phyloP scores from a whole-genome alignment of 2,329 filamentous ascomycete species.

The Teratosphaeria nubilosa region DNA sequence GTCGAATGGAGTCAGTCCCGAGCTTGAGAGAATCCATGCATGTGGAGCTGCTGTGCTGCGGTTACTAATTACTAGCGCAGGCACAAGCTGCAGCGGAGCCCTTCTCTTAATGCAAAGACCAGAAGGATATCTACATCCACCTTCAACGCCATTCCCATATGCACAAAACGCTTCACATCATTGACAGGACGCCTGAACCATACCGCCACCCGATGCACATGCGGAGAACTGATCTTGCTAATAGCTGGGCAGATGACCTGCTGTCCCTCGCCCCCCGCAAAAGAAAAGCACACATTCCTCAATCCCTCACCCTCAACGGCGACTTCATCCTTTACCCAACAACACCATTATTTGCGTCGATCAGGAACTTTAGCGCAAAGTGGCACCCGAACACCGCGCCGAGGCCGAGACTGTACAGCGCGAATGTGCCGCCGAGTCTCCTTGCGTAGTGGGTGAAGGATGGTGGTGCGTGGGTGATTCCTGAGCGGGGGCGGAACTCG shows the following conservation, averaged over 20 bases:
- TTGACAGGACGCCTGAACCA: background rate
- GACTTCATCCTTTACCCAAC: background rate
- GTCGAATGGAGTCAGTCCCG: too few species aligned
- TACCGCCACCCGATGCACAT: background rate
- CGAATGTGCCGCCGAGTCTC: background rate
- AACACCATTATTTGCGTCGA: background rate
- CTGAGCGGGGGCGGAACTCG: background rate
- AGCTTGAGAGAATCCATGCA: too few species aligned
- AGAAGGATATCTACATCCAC: background rate
- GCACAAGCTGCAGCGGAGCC: background rate
- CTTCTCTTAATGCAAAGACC: background rate
- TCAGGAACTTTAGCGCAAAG: background rate
- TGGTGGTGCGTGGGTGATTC: background rate
- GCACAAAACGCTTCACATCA: background rate
- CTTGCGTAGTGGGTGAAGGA: background rate
- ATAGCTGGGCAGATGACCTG: too few species aligned
- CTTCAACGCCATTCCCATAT: background rate
- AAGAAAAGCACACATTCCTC: background rate
- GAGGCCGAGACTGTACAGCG: background rate
- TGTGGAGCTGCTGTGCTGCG: too few species aligned
- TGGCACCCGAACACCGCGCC: background rate
- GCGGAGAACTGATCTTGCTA: too few species aligned
- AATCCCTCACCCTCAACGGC: background rate
- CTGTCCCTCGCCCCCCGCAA: too few species aligned
- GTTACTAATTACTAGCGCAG: too few species aligned